Evolutionary conservation across 2,329 filamentous ascomycete species (phyloP).

Genomic region (Peltaster fructicola): DNA sequence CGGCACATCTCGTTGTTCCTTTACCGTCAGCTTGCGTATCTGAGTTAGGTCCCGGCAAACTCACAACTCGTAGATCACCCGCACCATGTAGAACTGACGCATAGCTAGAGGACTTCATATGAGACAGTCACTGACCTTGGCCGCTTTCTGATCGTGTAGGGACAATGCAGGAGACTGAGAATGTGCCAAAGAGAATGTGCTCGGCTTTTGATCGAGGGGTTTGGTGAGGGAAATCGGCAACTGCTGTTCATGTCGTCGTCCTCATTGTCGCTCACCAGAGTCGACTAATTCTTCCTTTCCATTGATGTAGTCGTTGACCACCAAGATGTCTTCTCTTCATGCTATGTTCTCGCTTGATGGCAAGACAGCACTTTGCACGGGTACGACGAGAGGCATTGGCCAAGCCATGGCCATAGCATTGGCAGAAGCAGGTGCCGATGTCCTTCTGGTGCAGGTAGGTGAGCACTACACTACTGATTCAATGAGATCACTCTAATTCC

Average conservation of each 20-base stretch:
- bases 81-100: constrained; percentile 42
- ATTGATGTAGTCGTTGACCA: no score
- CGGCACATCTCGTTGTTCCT: constrained; percentile 36
- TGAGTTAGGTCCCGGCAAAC: constrained; percentile 8
- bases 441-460: constrained; percentile 30
- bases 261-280: no score
- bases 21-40: no score
- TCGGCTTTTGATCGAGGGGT: no score
- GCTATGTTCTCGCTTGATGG: constrained; percentile 32
- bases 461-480: background rate
- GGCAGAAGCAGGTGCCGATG: constrained; percentile 33
- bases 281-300: no score
- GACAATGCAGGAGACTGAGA: no score
- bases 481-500: background rate
- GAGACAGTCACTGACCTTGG: no score
- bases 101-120: no score
- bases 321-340: constrained; percentile 14
- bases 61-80: constrained; percentile 41
- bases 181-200: no score
- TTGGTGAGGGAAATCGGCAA: no score
- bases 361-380: constrained; percentile 32
- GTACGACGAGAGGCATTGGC: constrained; percentile 33
- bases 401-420: constrained; percentile 33
- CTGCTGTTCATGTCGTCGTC: no score
- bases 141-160: no score